Conservation (phyloP, 176 grass and related monocot species). For the Musa itinerans region DNA sequence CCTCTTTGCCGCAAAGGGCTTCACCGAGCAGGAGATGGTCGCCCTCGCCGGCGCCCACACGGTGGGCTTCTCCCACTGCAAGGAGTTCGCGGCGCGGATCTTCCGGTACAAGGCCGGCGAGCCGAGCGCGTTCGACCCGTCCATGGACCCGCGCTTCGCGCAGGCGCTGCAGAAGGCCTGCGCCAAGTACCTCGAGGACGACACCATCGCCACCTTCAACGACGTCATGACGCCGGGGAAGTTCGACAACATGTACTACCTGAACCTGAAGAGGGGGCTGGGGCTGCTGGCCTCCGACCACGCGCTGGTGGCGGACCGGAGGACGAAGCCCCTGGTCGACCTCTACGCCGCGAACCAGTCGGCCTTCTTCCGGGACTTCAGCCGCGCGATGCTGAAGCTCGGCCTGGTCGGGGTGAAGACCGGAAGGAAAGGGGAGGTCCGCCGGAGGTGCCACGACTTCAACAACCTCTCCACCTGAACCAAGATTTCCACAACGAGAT, state of each 20-base stretch:
- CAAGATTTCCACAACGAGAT: not conserved
- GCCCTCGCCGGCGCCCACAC: constrained; percentile 7
- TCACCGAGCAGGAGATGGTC: constrained; percentile 7
- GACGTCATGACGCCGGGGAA: constrained; percentile 8
- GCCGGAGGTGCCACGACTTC: constrained; percentile 4
- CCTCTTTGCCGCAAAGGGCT: not conserved
- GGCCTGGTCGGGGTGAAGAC: constrained; percentile 7
- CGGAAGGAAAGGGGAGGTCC: not conserved
- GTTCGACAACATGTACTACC: constrained; percentile 16
- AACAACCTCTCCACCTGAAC: not conserved
- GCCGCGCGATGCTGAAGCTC: constrained; percentile 4
- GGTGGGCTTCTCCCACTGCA: constrained; percentile 13
- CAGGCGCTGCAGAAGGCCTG: not conserved
- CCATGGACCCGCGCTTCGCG: constrained; percentile 1
- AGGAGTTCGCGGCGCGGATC: constrained; percentile 11
- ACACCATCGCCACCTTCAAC: constrained; percentile 2
- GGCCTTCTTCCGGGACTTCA: constrained; percentile 6
- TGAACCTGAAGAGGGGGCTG: constrained; percentile 5
- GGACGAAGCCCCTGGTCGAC: constrained; percentile 4
- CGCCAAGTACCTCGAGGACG: constrained; percentile 1
- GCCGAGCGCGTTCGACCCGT: not conserved
- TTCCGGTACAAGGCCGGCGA: not conserved
- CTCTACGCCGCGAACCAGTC: constrained; percentile 3
- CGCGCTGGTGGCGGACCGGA: not conserved
- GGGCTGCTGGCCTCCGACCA: constrained; percentile 7